Evolutionary conservation across 148 eudicot species (phyloP), one percentile per base, ranked within the genome.

Genomic region (Silene latifolia): DNA sequence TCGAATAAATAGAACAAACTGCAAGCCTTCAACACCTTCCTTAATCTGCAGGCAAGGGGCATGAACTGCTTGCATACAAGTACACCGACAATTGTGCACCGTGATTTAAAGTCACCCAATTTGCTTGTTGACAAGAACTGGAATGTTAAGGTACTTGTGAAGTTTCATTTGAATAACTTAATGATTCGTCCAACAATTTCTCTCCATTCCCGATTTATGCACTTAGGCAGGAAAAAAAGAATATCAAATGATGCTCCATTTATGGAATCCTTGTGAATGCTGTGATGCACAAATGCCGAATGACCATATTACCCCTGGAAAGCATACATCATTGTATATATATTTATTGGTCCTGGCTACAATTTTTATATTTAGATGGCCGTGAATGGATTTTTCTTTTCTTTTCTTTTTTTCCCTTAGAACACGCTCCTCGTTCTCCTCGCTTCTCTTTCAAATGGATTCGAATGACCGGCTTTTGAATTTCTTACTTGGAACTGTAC

Each of bases 1-100:
- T 58, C 19, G 58, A 69, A 20, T 19, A 46, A 20, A 20, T 77
- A 25, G 54, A 68, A 66, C 58, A 39, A 39, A 1, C 44, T 80
- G 35, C 69, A 29, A 73, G 21, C 59, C 60, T 51, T 51, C 17
- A 51, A 3, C 56, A 51, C 66, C 68, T 69, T 66, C 23, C 56
- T 23, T 69, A 71, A 57, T 74, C 64, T 88, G 85, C 86, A 96
- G 98, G 98, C 99, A 48, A 89, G 88, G 85, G 99, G 99, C 72
- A 96, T 96, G 99, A 87, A 89, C 82, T 96, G 99, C 88, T 89
- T 96, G 88, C 99, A 96, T 81, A 83, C 90, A 17, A 96, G 99
- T 81, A 83, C 73, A 66, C 99, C 99, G 51, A 96, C 99, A 74
- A 96, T 96, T 77, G 99, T 96, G 70, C 99, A 96, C 82, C 99